Evolutionary conservation across 495 filamentous ascomycete species (phyloP).

Genomic region (Neurospora africana): DNA sequence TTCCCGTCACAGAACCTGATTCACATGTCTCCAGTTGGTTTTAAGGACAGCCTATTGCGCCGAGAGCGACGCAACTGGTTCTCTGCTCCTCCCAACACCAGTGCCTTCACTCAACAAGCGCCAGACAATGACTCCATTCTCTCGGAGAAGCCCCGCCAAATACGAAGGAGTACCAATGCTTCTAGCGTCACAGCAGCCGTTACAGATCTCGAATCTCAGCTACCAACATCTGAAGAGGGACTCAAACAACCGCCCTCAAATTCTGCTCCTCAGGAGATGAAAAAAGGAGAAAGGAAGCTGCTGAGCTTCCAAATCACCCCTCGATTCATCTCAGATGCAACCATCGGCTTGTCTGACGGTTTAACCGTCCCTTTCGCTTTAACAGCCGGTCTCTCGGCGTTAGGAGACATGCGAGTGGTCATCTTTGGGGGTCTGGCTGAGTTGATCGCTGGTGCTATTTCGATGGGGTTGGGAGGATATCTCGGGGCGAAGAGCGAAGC

Average conservation of each 20-base stretch:
- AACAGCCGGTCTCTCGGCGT: slow-evolving; percentile 44
- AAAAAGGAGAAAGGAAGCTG: background rate
- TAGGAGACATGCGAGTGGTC: slow-evolving; percentile 48
- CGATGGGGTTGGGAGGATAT: slow-evolving; percentile 58
- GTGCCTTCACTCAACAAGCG: background rate
- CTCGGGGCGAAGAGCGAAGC: slow-evolving; percentile 37
- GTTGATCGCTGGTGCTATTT: slow-evolving; percentile 51
- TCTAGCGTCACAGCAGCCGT: background rate
- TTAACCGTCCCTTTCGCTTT: slow-evolving; percentile 52
- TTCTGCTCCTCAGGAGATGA: background rate
- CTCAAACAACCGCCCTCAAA: background rate
- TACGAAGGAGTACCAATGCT: background rate
- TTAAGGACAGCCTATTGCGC: background rate
- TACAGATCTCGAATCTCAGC: background rate
- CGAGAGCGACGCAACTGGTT: background rate
- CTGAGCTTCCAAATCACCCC: slow-evolving; percentile 9
- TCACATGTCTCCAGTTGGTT: background rate
- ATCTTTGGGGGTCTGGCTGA: slow-evolving; percentile 58
- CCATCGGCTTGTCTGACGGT: slow-evolving; percentile 49
- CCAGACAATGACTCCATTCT: background rate
- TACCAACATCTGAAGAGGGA: slow-evolving; percentile 1
- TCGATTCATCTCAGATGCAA: slow-evolving; percentile 34
- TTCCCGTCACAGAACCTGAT: background rate
- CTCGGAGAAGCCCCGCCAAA: background rate
- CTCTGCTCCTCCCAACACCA: background rate